Evolutionary conservation across 2,329 filamentous ascomycete genomes (phyloP).

Genomic region (Aspergillus novoparasiticus): DNA sequence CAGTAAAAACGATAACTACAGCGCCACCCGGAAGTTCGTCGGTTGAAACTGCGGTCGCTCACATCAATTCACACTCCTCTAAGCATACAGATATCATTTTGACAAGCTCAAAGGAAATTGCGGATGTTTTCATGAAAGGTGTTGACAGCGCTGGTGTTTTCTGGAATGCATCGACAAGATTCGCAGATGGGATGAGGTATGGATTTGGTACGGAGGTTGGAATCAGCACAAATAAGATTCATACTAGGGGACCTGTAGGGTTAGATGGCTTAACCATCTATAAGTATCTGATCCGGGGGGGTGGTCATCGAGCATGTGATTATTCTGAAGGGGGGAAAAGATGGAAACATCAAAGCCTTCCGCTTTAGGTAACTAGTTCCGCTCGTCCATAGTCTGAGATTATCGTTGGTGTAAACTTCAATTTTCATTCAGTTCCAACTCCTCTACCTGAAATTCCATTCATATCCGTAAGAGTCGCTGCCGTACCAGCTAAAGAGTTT

Average conservation of each 20-base stretch:
- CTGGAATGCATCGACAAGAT: slow-evolving; percentile 93
- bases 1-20: slow-evolving; percentile 73
- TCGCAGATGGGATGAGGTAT: slow-evolving; percentile 95
- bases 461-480: slow-evolving; percentile 11
- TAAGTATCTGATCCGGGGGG: slow-evolving; percentile 87
- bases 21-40: slow-evolving; percentile 31
- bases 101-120: slow-evolving; percentile 67
- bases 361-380: slow-evolving; percentile 17
- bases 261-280: slow-evolving; percentile 95
- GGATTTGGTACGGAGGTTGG: slow-evolving; percentile 98
- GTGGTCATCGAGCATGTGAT: slow-evolving; percentile 76
- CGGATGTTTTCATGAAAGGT: slow-evolving; percentile 79
- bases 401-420: slow-evolving; percentile 11
- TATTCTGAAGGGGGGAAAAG: slow-evolving; percentile 62
- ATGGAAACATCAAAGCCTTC: slow-evolving; percentile 60
- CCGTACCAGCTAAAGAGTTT: slow-evolving; percentile 1
- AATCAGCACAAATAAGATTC: slow-evolving; percentile 98
- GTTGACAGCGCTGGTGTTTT: slow-evolving; percentile 92
- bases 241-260: slow-evolving; percentile 88
- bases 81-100: slow-evolving; percentile 94
- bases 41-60: slow-evolving; percentile 72
- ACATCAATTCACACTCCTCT: slow-evolving; percentile 91
- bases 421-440: slow-evolving; percentile 21
- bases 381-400: not conserved
- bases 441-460: slow-evolving; percentile 15